Base-by-base conservation (phyloP, 2,329 filamentous ascomycete genomes). In the Ceratocystis diversiconidia region DNA sequence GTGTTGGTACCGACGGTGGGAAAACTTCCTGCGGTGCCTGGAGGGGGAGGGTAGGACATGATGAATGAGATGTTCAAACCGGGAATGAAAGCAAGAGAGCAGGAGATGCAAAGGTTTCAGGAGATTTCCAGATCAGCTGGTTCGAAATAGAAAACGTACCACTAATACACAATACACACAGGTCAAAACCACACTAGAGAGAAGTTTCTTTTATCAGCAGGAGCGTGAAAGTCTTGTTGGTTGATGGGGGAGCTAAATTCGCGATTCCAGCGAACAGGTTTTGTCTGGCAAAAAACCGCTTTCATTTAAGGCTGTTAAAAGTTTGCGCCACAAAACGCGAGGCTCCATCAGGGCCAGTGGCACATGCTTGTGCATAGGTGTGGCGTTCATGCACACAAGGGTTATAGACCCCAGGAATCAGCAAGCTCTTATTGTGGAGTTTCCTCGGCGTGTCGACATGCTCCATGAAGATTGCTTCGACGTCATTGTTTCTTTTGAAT, bases 21-120 rank as follows among this genome's bases (percentile, higher is more conserved):
- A 72, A 77, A 75, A 72, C 73, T 62, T 65, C 67, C 72, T 75
- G 79, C 74, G 75, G 83, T 78, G 84, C 88, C 88, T 90, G 89
- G 87, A 87, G 88, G 87, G 74, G 86, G 87, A 77, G 88, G 87
- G 82, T 90, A 90, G 77, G 88, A 87, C 89, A 92, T 92, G 82
- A 85, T 85, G 82, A 85, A 85, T 77, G 80, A 76, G 72, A 43
- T 59, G 63, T 64, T 64, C 63, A 41, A 28, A n/a, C 52, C 55
- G 36, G 36, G 36, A 12, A 10, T 12, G 8, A 36, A 59, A 52
- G 22, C 46, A 50, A 50, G 6, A 50, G 8, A 46, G 41, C 25
- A 46, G 41, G 52, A 57, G 52, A 32, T 28, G 28, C 22, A 30
- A 57, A 57, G 52, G 28, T 57, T 57, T 28, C 10, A 12, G 10